Evolutionary conservation across 371 early-diverging fungal species (phyloP).

Genomic region (Batkoa obscura): DNA sequence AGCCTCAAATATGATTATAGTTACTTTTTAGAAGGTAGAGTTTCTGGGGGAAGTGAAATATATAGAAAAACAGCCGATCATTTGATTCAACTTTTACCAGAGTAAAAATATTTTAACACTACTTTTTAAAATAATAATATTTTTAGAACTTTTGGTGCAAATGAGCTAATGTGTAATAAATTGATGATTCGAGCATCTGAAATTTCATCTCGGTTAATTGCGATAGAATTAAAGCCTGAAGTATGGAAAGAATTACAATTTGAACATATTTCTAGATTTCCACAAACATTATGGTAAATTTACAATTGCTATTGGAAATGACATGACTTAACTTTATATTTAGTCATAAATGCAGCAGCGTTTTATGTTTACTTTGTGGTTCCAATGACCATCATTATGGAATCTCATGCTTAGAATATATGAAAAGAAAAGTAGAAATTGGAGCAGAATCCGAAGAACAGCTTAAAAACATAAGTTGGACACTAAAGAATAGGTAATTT

Average conservation of each 20-base stretch:
- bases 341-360: slow-evolving; percentile 14
- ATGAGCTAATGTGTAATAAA: too few species aligned
- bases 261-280: slow-evolving; percentile 32
- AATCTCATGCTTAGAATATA: slow-evolving; percentile 24
- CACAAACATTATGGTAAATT: slow-evolving; percentile 28
- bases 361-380: slow-evolving; percentile 35
- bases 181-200: neutral
- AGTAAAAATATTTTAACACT: too few species aligned
- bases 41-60: neutral
- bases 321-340: slow-evolving; percentile 1
- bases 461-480: slow-evolving; percentile 24
- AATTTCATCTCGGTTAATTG: slow-evolving; percentile 23
- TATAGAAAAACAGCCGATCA: neutral
- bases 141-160: too few species aligned
- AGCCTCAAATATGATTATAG: neutral
- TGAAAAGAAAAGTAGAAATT: slow-evolving; percentile 16
- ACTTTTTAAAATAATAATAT: too few species aligned
- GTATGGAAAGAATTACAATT: slow-evolving; percentile 48
- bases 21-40: slow-evolving; percentile 1
- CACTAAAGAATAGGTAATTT: slow-evolving; percentile 22
- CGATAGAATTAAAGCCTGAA: slow-evolving; percentile 32
- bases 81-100: too few species aligned
- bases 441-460: slow-evolving; percentile 6
- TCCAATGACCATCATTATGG: slow-evolving; percentile 22
- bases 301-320: neutral